Conservation (phyloP, 331 rosid genomes). For the Malus hybrid region DNA sequence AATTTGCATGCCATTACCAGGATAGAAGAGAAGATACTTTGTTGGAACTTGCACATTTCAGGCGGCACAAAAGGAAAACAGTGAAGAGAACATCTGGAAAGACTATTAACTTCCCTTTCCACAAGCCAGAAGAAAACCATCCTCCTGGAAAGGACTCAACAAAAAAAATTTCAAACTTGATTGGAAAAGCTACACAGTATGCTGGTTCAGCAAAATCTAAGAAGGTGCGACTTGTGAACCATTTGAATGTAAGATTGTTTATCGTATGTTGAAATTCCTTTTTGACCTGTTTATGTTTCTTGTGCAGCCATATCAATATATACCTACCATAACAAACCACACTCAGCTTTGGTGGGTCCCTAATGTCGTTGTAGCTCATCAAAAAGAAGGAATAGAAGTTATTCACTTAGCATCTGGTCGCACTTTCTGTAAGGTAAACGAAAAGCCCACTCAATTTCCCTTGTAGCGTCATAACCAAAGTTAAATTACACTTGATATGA, state of each 20-base stretch:
- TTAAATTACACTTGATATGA: background rate
- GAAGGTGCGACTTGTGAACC: conserved; percentile 46
- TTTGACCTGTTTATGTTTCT: conserved; percentile 16
- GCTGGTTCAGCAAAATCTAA: conserved; percentile 80
- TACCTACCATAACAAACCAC: conserved; percentile 96
- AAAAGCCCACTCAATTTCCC: background rate
- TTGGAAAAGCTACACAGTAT: conserved; percentile 80
- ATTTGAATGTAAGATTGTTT: conserved; percentile 5
- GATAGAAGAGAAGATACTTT: conserved; percentile 96
- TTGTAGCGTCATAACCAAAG: background rate
- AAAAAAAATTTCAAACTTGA: conserved; percentile 81
- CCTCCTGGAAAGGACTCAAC: conserved; percentile 92
- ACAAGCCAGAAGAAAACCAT: conserved; percentile 93
- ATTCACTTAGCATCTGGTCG: conserved; percentile 92
- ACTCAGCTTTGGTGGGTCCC: conserved; percentile 99
- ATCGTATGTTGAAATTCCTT: background rate
- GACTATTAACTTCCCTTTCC: conserved; percentile 47
- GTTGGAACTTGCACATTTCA: conserved; percentile 72
- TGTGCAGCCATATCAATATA: conserved; percentile 65
- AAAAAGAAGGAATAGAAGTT: conserved; percentile 93
- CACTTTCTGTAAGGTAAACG: conserved; percentile 73
- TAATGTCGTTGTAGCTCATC: conserved; percentile 96
- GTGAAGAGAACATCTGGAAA: conserved; percentile 74
- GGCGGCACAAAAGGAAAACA: conserved; percentile 80
- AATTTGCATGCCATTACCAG: conserved; percentile 34